These are phyloP conservation scores for Hypoxylon sp. DNA, from an alignment of 2,329 filamentous ascomycete genomes.

Conservation along the genomic window DNA sequence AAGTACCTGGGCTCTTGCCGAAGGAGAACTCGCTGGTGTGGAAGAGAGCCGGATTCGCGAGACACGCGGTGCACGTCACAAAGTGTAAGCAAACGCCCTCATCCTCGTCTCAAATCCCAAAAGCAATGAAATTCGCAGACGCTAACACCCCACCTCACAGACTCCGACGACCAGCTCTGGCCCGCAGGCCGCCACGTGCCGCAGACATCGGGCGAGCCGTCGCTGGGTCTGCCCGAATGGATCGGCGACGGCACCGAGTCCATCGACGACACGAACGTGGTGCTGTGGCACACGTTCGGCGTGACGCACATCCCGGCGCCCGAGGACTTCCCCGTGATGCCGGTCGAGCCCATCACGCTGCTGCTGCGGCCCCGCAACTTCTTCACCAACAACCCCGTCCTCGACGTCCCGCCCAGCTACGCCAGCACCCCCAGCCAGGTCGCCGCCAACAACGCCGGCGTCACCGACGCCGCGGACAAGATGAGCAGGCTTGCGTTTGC, in stretches of 20 bases:
- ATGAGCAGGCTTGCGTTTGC: slow-evolving; percentile 44
- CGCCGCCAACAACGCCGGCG: slow-evolving; percentile 44
- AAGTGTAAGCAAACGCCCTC: slow-evolving; percentile 68
- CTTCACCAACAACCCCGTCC: slow-evolving; percentile 79
- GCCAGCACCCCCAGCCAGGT: slow-evolving; percentile 74
- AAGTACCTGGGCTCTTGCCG: slow-evolving; percentile 80
- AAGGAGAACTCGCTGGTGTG: slow-evolving; percentile 84
- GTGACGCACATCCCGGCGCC: slow-evolving; percentile 88
- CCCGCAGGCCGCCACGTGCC: slow-evolving; percentile 88
- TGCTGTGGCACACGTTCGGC: slow-evolving; percentile 94
- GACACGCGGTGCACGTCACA: slow-evolving; percentile 88
- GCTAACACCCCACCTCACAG: slow-evolving; percentile 51
- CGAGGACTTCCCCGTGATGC: slow-evolving; percentile 94
- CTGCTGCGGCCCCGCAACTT: slow-evolving; percentile 83
- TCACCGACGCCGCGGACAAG: slow-evolving; percentile 46
- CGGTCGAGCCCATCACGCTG: slow-evolving; percentile 83
- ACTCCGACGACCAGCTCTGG: slow-evolving; percentile 82
- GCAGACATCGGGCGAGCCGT: slow-evolving; percentile 83
- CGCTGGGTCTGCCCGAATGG: slow-evolving; percentile 77
- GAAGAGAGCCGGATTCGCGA: slow-evolving; percentile 88
- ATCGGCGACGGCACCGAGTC: slow-evolving; percentile 73
- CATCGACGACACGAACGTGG: slow-evolving; percentile 84
- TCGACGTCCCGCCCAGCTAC: slow-evolving; percentile 83
- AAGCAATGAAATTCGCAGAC: neutral
- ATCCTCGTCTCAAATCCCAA: neutral